These are phyloP conservation scores for Paratrimastix pyriformis DNA, from an alignment of 78 protist genomes.

Conservation along the genomic window DNA sequence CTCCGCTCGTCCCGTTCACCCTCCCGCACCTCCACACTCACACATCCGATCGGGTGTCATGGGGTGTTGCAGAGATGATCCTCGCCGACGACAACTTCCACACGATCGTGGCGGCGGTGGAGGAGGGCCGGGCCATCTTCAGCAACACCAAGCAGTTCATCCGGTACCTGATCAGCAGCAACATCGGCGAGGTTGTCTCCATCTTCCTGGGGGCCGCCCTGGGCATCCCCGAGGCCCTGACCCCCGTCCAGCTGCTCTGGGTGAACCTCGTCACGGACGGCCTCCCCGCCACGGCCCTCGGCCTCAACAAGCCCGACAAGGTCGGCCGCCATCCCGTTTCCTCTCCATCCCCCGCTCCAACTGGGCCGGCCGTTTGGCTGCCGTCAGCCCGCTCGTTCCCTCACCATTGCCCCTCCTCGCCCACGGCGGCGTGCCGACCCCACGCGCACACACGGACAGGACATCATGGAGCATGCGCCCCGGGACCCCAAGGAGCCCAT, in stretches of 20 bases:
- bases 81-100: constrained; percentile 94
- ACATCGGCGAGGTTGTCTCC: constrained; percentile 59
- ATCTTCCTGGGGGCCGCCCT: constrained; percentile 18
- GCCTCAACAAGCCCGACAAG: constrained; percentile 54
- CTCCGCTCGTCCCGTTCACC: too few relatives aligned
- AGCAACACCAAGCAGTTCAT: constrained; percentile 59
- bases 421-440: too few relatives aligned
- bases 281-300: constrained; percentile 66
- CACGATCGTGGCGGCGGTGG: constrained; percentile 81
- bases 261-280: constrained; percentile 71
- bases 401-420: too few relatives aligned
- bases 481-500: constrained; percentile 17
- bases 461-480: constrained; percentile 47
- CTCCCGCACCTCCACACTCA: constrained; percentile 43
- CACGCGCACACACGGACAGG: too few relatives aligned
- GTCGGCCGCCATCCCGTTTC: too few relatives aligned
- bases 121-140: constrained; percentile 76
- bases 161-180: constrained; percentile 65
- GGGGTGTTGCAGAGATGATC: neutral
- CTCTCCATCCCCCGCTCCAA: too few relatives aligned
- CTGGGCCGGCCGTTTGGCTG: too few relatives aligned
- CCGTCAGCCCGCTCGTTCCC: too few relatives aligned
- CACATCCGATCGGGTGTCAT: neutral
- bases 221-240: constrained; percentile 24
- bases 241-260: constrained; percentile 64